Base-by-base conservation (phyloP, 371 early-diverging fungal genomes). In the Mucor mucedo region DNA sequence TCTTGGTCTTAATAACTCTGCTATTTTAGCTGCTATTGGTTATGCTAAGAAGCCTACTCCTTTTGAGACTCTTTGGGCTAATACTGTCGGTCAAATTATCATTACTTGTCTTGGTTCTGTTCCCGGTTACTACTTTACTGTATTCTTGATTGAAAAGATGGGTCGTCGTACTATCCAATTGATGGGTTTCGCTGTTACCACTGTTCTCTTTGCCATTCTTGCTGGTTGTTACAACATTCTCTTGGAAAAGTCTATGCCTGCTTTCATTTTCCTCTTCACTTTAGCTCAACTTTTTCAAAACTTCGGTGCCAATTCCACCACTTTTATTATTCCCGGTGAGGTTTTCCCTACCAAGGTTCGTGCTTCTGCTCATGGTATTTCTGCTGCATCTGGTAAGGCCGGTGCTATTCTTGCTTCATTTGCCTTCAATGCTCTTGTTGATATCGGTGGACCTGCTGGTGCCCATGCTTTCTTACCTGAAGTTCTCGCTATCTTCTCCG, bases 271-370 rank as follows among this genome's bases (percentile, higher is more conserved):
- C 49, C 59, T 94, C 59, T 92, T 88, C 75, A 89, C 90, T 21
- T 73, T 91, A 40, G 89, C 90, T 11, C 91, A 93, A 72, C 57
- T 84, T 14, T 93, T 94, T 84, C 88, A 87, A 80, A 91, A 95
- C 85, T 95, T 94, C 79, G 95, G 95, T 50, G 93, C 97, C 71
- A 95, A 95, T 83, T 72, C 90, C 47, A 95, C 95, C 38, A 94
- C 95, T 32, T 95, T 96, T 55, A 89, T 96, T 59, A 82, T 93
- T 64, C 95, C 97, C 21, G 90, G 92, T 71, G 97, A 96, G 76
- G 87, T 90, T 5, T 96, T 94, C 86, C 95, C 96, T 16, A 95
- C 95, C 16, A 87, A 90, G 60, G 91, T 88, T 61, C 89, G 95
- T 59, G 88, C 95, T 28, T 91, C 93, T 9, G 88, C 89, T 59